Percentiles rank a stretch among this genome's conserved stretches.
Evolutionary conservation across 768 basidiomycete genomes (phyloP).

Genomic region (Rhodotorula taiwanensis): DNA sequence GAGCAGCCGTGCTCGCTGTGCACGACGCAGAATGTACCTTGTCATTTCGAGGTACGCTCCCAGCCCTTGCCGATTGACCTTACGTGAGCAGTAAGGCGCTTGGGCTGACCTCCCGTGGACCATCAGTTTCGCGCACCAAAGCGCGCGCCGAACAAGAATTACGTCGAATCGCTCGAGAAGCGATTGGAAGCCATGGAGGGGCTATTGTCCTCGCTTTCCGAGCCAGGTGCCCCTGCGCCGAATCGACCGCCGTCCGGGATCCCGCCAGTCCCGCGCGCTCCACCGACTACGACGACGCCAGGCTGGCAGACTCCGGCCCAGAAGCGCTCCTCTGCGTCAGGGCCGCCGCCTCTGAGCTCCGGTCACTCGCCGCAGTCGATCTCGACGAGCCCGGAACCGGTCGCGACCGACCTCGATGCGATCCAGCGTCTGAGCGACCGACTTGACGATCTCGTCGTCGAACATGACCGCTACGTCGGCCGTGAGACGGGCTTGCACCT

Average conservation of each 20-base stretch:
- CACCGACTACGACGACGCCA: no score
- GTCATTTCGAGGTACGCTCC: conserved; percentile 18
- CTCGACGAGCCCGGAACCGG: background rate
- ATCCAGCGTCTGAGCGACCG: conserved; percentile 9
- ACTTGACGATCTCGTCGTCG: conserved; percentile 12
- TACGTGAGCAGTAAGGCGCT: no score
- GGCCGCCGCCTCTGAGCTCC: no score
- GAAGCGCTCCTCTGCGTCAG: no score
- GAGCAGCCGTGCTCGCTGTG: conserved; percentile 19
- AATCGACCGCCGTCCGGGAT: no score
- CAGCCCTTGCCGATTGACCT: no score
- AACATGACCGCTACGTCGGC: conserved; percentile 30
- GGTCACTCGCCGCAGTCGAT: background rate
- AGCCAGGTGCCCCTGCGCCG: no score
- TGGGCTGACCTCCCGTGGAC: no score
- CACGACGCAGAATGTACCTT: conserved; percentile 4
- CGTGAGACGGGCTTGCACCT: conserved; percentile 24
- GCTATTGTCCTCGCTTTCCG: conserved; percentile 19
- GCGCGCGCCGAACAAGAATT: conserved; percentile 21
- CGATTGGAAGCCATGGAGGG: conserved; percentile 36
- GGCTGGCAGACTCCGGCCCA: no score
- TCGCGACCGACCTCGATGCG: conserved; percentile 20
- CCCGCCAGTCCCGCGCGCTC: no score
- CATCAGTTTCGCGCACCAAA: conserved; percentile 20
- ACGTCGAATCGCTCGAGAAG: conserved; percentile 35